These are phyloP conservation scores for Scheffersomyces insectosa DNA, from an alignment of 1,139 yeast genomes.

Conservation along the genomic window DNA sequence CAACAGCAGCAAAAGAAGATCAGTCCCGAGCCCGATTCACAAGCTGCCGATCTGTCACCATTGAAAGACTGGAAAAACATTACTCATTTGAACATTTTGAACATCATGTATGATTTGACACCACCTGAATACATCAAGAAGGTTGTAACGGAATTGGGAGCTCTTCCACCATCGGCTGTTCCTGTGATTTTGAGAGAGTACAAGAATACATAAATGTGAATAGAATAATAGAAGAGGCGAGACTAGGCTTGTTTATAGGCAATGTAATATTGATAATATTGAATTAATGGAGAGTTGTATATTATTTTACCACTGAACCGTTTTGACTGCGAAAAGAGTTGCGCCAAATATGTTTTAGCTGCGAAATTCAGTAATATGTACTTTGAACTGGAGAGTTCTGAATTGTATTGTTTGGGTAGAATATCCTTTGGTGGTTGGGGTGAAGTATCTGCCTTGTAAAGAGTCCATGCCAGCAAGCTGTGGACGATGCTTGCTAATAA, in stretches of 20 bases:
- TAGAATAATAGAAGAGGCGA: not conserved
- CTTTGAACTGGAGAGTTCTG: too few species aligned
- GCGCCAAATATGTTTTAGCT: too few species aligned
- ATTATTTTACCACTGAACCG: too few species aligned
- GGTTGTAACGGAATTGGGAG: slow-evolving; percentile 94
- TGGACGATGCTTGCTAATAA: too few species aligned
- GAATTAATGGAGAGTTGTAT: too few species aligned
- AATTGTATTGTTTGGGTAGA: too few species aligned
- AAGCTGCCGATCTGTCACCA: slow-evolving; percentile 33
- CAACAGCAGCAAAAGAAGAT: slow-evolving; percentile 24
- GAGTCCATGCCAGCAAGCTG: too few species aligned
- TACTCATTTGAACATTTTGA: slow-evolving; percentile 69
- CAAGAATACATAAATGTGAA: slow-evolving; percentile 46
- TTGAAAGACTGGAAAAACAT: slow-evolving; percentile 66
- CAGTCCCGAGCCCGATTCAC: slow-evolving; percentile 8
- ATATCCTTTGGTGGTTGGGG: too few species aligned
- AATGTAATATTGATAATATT: too few species aligned
- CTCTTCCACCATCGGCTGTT: slow-evolving; percentile 94
- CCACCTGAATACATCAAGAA: slow-evolving; percentile 94
- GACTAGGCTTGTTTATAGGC: not conserved
- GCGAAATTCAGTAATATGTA: too few species aligned
- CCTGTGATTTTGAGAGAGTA: slow-evolving; percentile 95
- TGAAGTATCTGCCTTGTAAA: too few species aligned
- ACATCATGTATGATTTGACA: slow-evolving; percentile 89
- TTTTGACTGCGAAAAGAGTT: too few species aligned